These are phyloP conservation scores for Lindgomyces ingoldianus DNA, from an alignment of 495 filamentous ascomycete genomes.

Conservation along the genomic window DNA sequence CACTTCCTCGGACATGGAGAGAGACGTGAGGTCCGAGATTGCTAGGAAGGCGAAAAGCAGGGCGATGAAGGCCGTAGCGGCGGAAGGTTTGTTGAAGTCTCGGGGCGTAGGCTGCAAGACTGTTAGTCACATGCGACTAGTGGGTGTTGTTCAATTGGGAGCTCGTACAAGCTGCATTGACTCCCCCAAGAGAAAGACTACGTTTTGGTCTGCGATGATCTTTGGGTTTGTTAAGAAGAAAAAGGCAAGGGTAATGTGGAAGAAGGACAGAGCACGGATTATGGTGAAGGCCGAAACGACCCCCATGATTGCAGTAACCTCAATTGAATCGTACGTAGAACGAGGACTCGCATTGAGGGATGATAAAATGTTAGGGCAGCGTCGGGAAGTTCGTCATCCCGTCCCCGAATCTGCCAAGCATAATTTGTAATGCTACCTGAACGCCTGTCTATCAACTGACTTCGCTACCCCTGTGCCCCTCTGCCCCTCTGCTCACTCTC, in stretches of 20 bases:
- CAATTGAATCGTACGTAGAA: neutral
- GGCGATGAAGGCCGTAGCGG: conserved; percentile 70
- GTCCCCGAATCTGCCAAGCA: neutral
- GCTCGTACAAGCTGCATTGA: conserved; percentile 70
- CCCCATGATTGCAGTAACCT: conserved; percentile 58
- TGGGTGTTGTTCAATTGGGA: neutral
- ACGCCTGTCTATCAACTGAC: no score
- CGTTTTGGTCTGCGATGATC: conserved; percentile 70
- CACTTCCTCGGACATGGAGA: conserved; percentile 71
- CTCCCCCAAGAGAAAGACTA: conserved; percentile 83
- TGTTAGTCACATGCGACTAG: neutral
- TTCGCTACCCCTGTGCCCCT: no score
- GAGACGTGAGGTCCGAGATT: conserved; percentile 70
- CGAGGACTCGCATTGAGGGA: neutral
- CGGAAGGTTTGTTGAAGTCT: conserved; percentile 60
- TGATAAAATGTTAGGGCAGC: no score
- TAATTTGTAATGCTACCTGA: neutral
- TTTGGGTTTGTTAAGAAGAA: conserved; percentile 75
- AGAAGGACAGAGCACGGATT: conserved; percentile 74
- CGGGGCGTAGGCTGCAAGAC: conserved; percentile 47
- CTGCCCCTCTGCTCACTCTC: no score
- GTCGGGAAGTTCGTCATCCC: no score
- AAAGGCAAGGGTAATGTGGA: conserved; percentile 77
- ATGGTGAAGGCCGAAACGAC: conserved; percentile 74
- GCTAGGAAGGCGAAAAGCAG: conserved; percentile 67